A percentile compares a stretch with the other conserved stretches of the same genome.
phyloP scores from a whole-genome alignment of 805 yeast genomes.

The Cyberlindnera petersonii region DNA sequence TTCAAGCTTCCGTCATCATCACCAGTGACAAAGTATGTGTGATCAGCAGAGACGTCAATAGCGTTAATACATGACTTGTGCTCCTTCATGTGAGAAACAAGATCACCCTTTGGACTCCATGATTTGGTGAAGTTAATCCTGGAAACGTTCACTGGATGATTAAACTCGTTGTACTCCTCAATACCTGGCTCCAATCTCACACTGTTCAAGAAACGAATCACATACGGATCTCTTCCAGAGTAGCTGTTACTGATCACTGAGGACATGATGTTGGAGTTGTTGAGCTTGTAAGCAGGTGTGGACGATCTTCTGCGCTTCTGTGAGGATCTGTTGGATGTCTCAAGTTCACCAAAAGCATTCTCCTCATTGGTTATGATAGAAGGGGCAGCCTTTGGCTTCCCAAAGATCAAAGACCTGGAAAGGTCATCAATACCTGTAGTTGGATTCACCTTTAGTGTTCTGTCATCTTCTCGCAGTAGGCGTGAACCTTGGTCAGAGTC shows the following conservation, averaged over 20 bases:
- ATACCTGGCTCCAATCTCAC: slow-evolving; percentile 54
- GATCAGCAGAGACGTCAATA: slow-evolving; percentile 56
- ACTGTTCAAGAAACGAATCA: slow-evolving; percentile 50
- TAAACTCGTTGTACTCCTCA: slow-evolving; percentile 67
- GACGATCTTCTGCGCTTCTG: slow-evolving; percentile 15
- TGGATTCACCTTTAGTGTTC: slow-evolving; percentile 10
- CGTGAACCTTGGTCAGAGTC: slow-evolving; percentile 8
- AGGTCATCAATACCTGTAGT: slow-evolving; percentile 16
- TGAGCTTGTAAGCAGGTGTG: slow-evolving; percentile 11
- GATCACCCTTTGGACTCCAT: slow-evolving; percentile 43
- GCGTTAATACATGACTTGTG: slow-evolving; percentile 57
- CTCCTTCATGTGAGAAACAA: slow-evolving; percentile 63
- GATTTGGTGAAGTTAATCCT: slow-evolving; percentile 17
- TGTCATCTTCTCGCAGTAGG: slow-evolving; percentile 9
- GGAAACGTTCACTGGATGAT: slow-evolving; percentile 27
- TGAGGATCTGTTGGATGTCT: slow-evolving; percentile 21
- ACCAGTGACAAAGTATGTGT: slow-evolving; percentile 68
- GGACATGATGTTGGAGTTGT: slow-evolving; percentile 13
- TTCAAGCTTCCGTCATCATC: slow-evolving; percentile 69
- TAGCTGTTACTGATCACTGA: slow-evolving; percentile 51
- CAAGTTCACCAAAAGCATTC: slow-evolving; percentile 44
- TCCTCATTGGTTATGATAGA: slow-evolving; percentile 37
- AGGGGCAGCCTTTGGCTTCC: slow-evolving; percentile 36
- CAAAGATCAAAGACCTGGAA: slow-evolving; percentile 33
- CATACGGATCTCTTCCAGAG: slow-evolving; percentile 61